Evolutionary conservation across 139 green algal genomes (phyloP).

Genomic region (Micractinium conductrix): DNA sequence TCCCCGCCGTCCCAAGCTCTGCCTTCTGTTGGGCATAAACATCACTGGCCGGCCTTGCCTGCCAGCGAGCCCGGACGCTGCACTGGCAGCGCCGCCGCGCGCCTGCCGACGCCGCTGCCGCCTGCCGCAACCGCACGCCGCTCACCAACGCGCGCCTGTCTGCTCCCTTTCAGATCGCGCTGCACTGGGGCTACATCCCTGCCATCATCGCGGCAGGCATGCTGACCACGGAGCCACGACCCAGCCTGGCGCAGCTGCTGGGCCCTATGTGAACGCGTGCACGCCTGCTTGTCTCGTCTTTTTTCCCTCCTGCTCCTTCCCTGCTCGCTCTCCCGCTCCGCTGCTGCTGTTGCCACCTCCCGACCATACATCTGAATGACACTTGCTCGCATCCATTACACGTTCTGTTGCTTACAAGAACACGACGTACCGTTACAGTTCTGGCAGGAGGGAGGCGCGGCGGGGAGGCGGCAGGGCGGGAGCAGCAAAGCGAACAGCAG

Average conservation of each 20-base stretch:
- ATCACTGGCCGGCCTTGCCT: too few relatives aligned
- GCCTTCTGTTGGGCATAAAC: too few relatives aligned
- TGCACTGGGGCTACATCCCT: slow-evolving; percentile 64
- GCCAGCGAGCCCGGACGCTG: too few relatives aligned
- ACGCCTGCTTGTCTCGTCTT: neutral
- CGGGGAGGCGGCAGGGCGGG: neutral
- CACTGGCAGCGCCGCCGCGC: neutral
- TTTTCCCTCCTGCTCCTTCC: too few relatives aligned
- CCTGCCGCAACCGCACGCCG: neutral
- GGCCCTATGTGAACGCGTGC: slow-evolving; percentile 49
- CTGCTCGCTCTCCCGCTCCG: neutral
- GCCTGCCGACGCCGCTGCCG: neutral
- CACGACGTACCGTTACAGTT: too few relatives aligned
- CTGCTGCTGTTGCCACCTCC: neutral
- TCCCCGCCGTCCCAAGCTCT: too few relatives aligned
- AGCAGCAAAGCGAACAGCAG: too few relatives aligned
- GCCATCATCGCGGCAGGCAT: slow-evolving; percentile 69
- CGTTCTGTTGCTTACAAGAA: too few relatives aligned
- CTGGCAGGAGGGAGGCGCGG: too few relatives aligned
- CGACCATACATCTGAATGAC: too few relatives aligned
- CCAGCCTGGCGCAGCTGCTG: slow-evolving; percentile 64
- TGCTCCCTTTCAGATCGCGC: neutral
- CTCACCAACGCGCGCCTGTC: neutral
- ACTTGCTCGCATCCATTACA: too few relatives aligned
- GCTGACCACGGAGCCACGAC: slow-evolving; percentile 65